phyloP scores from a whole-genome alignment of 352 stramenopile species.

The Phytophthora pini region DNA sequence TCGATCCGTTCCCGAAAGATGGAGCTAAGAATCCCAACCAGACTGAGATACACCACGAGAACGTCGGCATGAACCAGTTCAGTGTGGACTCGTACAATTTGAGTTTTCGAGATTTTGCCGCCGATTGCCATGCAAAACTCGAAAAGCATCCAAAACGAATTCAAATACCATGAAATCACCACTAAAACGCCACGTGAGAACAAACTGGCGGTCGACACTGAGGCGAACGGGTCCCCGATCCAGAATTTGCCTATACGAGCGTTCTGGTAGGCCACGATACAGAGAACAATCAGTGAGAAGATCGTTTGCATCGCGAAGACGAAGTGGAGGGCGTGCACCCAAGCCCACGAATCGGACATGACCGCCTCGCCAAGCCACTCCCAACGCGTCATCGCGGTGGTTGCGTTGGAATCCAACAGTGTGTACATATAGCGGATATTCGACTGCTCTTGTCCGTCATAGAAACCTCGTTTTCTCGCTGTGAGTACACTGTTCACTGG shows the following conservation, averaged over 20 bases:
- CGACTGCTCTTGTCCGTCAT: constrained; percentile 35
- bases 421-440: constrained; percentile 39
- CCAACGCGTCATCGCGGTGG: constrained; percentile 15
- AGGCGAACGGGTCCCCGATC: constrained; percentile 52
- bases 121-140: constrained; percentile 37
- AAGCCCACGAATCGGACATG: constrained; percentile 41
- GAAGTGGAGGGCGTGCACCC: constrained; percentile 45
- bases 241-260: constrained; percentile 40
- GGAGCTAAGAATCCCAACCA: constrained; percentile 28
- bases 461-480: constrained; percentile 37
- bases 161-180: constrained; percentile 40
- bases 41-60: constrained; percentile 33
- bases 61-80: constrained; percentile 44
- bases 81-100: constrained; percentile 32
- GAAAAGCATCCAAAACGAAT: constrained; percentile 44
- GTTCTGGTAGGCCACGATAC: constrained; percentile 37
- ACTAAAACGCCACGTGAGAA: constrained; percentile 31
- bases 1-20: constrained; percentile 36
- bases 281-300: constrained; percentile 35
- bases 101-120: constrained; percentile 21
- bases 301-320: constrained; percentile 41
- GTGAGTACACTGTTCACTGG: constrained; percentile 35
- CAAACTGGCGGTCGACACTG: constrained; percentile 35
- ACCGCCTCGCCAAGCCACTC: constrained; percentile 33
- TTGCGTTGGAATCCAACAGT: constrained; percentile 24